Base-by-base conservation (phyloP, 192 early-diverging fungal genomes). In the Umbelopsis sp. region DNA sequence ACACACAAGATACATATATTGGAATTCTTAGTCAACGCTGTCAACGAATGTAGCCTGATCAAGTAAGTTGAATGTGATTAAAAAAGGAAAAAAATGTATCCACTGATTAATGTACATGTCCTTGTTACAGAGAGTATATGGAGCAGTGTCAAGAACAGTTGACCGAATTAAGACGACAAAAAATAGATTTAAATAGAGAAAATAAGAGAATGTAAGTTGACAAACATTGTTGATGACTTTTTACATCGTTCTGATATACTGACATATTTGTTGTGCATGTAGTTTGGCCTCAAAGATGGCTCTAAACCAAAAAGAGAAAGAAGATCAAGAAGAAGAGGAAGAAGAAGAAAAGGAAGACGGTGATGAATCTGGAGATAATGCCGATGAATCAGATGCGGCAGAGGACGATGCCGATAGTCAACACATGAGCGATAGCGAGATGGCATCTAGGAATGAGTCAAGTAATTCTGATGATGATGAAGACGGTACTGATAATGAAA, bases 331-430 rank as follows among this genome's bases (percentile, higher is more conserved):
- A 11, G 66, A 68, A 14, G 68, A 70, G 10, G 38, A 70, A 21
- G 47, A 31, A 11, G 66, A 68, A 14, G 68, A 70, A 20, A 49
- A 75, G 25, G 74, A 65, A 31, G 74, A 68, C 12, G 52, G 34
- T 43, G 41, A 22, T 7, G 74, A 71, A 22, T 52, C 65, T 14
- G 70, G 49, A 29, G 36, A 45, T 2, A 59, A 65, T 14, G 50
- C 47, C 3, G 74, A 70, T 49, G 69, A 75, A 10, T 72, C 71
- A 10, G 71, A 72, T 25, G 66, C 56, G 17, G 36, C 47, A 12
- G 68, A 67, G 21, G 76, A 77, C 59, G 83, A 77, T n/a, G 71
- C 56, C n/a, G 76, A 80, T 3, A 74, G 68, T 34, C 69, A 81
- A 38, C 49, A 70, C 24, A 53, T 36, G 52, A 70, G 44, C 68